Base-by-base conservation (phyloP, 352 stramenopile species). In the Pythium monospermum region DNA sequence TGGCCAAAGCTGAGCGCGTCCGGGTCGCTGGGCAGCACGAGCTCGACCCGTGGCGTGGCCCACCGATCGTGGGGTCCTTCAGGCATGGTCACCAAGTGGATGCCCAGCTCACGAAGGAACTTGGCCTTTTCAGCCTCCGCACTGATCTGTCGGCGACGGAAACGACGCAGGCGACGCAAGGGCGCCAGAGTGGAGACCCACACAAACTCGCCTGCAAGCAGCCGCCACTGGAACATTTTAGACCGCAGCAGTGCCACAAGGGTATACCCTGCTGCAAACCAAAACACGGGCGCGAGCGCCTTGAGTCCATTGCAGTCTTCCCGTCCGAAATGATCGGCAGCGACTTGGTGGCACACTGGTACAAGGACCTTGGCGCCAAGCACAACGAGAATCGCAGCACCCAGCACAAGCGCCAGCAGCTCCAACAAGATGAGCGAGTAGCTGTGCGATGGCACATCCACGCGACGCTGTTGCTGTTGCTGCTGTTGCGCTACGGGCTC, bases 261-360 rank as follows among this genome's bases (percentile, higher is more conserved):
- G 4, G 54, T 32, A 49, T 83, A 85, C 2, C 77, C 77, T 30
- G 76, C 30, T 10, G 44, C 55, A 39, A 88, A 88, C 77, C 77
- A 88, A 21, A 83, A 46, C 27, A 81, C 32, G 7, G 77, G 66
- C 5, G 66, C 61, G 3, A 86, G 33, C 18, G 63, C 61, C 26
- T 70, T 56, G 22, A 80, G 46, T 16, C 53, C 49, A 16, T 71
- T 38, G n/a, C 52, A 69, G 22, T 53, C 61, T 11, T 66, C 59
- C 3, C 53, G 30, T 0, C 66, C 57, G 22, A 75, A 61, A 23
- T 71, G 60, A n/a, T 66, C 49, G 6, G 52, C 38, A 3, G 53
- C 49, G 22, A 71, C 25, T 1, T 55, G 49, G 6, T 58, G 53
- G 0, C 37, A 63, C 10, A 69, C 46, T 10, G 68, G 68, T 16